phyloP scores from a whole-genome alignment of 176 grass and related monocot genomes.

The Aegilops speltoides region DNA sequence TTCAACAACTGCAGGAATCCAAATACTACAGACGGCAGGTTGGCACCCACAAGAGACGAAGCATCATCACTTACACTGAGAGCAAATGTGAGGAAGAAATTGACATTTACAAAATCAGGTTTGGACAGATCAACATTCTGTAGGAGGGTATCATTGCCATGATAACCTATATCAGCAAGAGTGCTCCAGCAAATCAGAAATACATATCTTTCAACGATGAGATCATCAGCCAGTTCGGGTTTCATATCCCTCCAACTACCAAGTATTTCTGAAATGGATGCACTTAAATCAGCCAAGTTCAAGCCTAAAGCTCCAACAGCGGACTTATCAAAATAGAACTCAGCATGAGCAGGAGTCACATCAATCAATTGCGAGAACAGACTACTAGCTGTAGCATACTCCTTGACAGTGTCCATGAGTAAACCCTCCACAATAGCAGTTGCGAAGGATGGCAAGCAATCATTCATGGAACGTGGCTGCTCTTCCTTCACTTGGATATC shows the following conservation, averaged over 20 bases:
- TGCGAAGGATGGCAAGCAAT: constrained; percentile 68
- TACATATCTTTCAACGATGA: constrained; percentile 87
- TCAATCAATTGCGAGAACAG: constrained; percentile 81
- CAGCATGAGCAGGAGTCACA: constrained; percentile 56
- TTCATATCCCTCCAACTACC: constrained; percentile 69
- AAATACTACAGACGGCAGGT: constrained; percentile 53
- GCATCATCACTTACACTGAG: constrained; percentile 37
- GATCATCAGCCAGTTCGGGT: constrained; percentile 59
- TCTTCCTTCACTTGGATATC: constrained; percentile 54
- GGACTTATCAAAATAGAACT: constrained; percentile 43
- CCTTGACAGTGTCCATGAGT: constrained; percentile 57
- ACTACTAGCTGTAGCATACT: constrained; percentile 40
- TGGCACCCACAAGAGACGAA: constrained; percentile 40
- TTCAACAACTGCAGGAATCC: constrained; percentile 55
- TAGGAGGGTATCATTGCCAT: constrained; percentile 27
- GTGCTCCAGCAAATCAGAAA: constrained; percentile 80
- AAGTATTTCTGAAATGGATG: constrained; percentile 61
- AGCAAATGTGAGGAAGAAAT: constrained; percentile 55
- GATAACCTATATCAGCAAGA: constrained; percentile 48
- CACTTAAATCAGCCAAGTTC: constrained; percentile 47
- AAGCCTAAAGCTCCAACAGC: constrained; percentile 56
- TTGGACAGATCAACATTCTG: constrained; percentile 48
- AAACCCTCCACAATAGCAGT: constrained; percentile 52
- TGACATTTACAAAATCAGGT: constrained; percentile 60
- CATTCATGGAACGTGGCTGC: constrained; percentile 36